These are phyloP conservation scores for Botrytis aclada DNA, from an alignment of 2,329 filamentous ascomycete genomes.

Conservation along the genomic window DNA sequence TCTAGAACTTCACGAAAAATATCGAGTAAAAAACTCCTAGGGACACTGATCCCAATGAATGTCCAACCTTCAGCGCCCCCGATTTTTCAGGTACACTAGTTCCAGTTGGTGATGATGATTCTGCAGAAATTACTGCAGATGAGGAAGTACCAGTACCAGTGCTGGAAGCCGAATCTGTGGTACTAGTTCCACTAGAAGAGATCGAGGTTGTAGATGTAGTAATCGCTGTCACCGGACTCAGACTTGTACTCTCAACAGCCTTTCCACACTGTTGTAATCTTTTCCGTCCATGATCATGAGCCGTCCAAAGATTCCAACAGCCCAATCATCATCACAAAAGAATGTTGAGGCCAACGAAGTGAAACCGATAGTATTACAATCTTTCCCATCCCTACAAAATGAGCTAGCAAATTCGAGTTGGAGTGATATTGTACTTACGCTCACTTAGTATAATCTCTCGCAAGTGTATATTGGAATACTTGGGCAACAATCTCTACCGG, in stretches of 20 bases:
- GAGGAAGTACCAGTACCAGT: background rate
- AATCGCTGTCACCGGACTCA: background rate
- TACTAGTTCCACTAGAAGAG: background rate
- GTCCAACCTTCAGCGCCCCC: background rate
- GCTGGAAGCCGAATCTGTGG: background rate
- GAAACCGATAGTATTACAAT: background rate
- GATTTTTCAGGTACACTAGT: background rate
- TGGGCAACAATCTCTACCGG: slow-evolving; percentile 18
- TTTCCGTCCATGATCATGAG: slow-evolving; percentile 35
- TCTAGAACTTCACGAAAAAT: background rate
- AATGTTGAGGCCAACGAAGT: slow-evolving; percentile 19
- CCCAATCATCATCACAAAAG: slow-evolving; percentile 34
- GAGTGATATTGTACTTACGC: slow-evolving; percentile 19
- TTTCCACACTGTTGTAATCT: slow-evolving; percentile 20
- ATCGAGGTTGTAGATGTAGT: background rate
- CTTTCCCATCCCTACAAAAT: background rate
- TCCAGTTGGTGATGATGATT: background rate
- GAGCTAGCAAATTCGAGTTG: background rate
- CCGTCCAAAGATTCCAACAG: slow-evolving; percentile 34
- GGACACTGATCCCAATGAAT: background rate
- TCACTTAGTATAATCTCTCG: background rate
- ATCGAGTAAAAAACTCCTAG: background rate
- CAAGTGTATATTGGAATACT: slow-evolving; percentile 19
- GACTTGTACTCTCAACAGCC: background rate
- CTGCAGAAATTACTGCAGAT: background rate